A percentile compares a stretch with the other conserved stretches of the same genome.
phyloP scores from a whole-genome alignment of 495 filamentous ascomycete species.

The Melanomma pulvis-pyrius region DNA sequence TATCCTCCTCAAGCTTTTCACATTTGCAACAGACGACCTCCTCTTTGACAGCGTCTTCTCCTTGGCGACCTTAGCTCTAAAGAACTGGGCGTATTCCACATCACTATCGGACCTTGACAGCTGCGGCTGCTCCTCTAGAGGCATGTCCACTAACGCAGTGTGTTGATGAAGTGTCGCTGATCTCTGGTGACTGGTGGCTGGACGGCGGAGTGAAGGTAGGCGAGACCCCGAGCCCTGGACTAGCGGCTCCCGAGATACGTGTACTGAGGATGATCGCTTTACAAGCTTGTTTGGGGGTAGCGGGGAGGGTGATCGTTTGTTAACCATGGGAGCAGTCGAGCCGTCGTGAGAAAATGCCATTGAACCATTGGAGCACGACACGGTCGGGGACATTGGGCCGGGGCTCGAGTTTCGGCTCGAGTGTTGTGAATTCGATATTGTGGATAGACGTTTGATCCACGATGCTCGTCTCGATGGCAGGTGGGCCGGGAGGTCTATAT shows the following conservation, averaged over 20 bases:
- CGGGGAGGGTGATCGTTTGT: constrained; percentile 52
- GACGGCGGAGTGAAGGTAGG: constrained; percentile 66
- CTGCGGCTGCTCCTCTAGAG: constrained; percentile 28
- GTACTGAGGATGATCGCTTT: constrained; percentile 74
- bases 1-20: constrained; percentile 42
- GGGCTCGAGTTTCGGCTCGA: constrained; percentile 68
- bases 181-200: constrained; percentile 86
- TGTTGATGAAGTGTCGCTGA: constrained; percentile 67
- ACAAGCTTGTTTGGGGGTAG: constrained; percentile 80
- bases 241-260: constrained; percentile 48
- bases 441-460: constrained; percentile 73
- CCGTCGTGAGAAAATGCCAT: constrained; percentile 51
- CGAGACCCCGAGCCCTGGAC: constrained; percentile 55
- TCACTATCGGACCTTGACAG: constrained; percentile 20
- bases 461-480: constrained; percentile 68
- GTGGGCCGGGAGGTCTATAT: constrained; percentile 50
- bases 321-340: constrained; percentile 67
- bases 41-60: constrained; percentile 36
- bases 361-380: constrained; percentile 72
- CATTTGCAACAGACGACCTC: constrained; percentile 33
- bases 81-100: constrained; percentile 43
- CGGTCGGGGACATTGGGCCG: constrained; percentile 67
- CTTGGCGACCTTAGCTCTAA: constrained; percentile 40
- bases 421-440: constrained; percentile 66
- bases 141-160: constrained; percentile 31